These are phyloP conservation scores for Glonium stellatum DNA, from an alignment of 495 filamentous ascomycete species.

Conservation along the genomic window DNA sequence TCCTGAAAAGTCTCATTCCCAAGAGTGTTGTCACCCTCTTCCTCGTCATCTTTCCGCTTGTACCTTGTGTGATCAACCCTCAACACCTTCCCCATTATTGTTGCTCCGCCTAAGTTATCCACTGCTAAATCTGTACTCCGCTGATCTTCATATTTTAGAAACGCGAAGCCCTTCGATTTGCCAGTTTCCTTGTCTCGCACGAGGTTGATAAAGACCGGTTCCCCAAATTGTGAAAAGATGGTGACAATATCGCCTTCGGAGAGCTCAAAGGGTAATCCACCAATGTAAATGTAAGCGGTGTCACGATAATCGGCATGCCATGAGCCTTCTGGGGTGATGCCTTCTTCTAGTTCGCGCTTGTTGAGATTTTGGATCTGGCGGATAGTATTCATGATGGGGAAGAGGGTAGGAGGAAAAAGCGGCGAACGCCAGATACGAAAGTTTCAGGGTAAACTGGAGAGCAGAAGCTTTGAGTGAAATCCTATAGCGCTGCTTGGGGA, in stretches of 20 bases:
- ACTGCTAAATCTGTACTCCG: constrained; percentile 91
- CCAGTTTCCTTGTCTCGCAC: constrained; percentile 92
- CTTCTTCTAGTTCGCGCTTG: constrained; percentile 87
- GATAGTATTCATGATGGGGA: constrained; percentile 73
- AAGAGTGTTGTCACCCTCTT: constrained; percentile 50
- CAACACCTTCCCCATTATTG: constrained; percentile 69
- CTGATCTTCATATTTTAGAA: constrained; percentile 98
- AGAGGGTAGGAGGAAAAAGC: constrained; percentile 8
- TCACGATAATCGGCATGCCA: constrained; percentile 98
- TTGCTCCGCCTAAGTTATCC: constrained; percentile 85
- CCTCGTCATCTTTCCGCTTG: constrained; percentile 80
- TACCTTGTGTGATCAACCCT: constrained; percentile 91
- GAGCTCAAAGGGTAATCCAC: constrained; percentile 87
- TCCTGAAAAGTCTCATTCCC: constrained; percentile 9
- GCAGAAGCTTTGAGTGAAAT: constrained; percentile 6
- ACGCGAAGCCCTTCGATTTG: constrained; percentile 87
- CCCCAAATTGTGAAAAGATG: constrained; percentile 95
- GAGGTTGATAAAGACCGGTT: constrained; percentile 85
- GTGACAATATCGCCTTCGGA: constrained; percentile 93
- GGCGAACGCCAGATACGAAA: neutral
- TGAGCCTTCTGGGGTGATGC: constrained; percentile 72
- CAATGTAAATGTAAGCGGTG: constrained; percentile 94
- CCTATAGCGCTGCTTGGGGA: neutral
- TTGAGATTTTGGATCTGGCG: constrained; percentile 88
- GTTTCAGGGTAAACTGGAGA: neutral